A percentile compares a stretch with the other conserved stretches of the same genome.
phyloP scores from a whole-genome alignment of 2,329 filamentous ascomycete species.

The Neodidymelliopsis sp. region DNA sequence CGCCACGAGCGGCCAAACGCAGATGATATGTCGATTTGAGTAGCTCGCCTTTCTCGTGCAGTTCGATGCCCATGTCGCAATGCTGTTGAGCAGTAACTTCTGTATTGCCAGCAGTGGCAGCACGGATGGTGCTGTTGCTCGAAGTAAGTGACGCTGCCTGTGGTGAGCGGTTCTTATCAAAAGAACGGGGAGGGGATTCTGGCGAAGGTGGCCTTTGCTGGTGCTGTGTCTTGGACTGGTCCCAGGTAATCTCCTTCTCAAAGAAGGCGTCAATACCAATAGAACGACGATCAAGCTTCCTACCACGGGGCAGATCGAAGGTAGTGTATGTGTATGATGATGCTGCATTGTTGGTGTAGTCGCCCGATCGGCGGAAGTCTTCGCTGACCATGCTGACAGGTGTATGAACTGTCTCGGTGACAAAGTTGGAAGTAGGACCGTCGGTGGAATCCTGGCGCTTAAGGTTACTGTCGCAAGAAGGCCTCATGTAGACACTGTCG shows the following conservation, averaged over 20 bases:
- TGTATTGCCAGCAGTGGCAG: conserved; percentile 52
- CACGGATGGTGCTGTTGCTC: conserved; percentile 56
- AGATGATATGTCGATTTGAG: conserved; percentile 97
- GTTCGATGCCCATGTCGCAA: conserved; percentile 85
- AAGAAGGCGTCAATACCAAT: conserved; percentile 50
- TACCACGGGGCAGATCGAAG: conserved; percentile 82
- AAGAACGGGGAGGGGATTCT: conserved; percentile 50
- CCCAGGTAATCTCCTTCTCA: conserved; percentile 66
- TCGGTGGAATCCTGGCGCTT: conserved; percentile 52
- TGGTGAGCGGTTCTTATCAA: conserved; percentile 36
- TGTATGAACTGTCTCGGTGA: conserved; percentile 71
- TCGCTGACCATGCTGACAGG: conserved; percentile 78
- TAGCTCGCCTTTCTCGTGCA: conserved; percentile 85
- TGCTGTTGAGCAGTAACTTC: conserved; percentile 88
- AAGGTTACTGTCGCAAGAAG: conserved; percentile 49
- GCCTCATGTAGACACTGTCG: conserved; percentile 45
- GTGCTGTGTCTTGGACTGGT: conserved; percentile 52
- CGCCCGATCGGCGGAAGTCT: conserved; percentile 64
- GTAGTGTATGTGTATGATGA: conserved; percentile 88
- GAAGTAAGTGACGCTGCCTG: conserved; percentile 47
- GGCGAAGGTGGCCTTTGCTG: conserved; percentile 47
- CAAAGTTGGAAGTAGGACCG: conserved; percentile 65
- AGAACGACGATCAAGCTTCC: conserved; percentile 71
- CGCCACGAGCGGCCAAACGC: conserved; percentile 83
- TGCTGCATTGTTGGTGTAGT: conserved; percentile 61